Evolutionary conservation across 306 rosid species (phyloP).

Genomic region (Sindora glabra): DNA sequence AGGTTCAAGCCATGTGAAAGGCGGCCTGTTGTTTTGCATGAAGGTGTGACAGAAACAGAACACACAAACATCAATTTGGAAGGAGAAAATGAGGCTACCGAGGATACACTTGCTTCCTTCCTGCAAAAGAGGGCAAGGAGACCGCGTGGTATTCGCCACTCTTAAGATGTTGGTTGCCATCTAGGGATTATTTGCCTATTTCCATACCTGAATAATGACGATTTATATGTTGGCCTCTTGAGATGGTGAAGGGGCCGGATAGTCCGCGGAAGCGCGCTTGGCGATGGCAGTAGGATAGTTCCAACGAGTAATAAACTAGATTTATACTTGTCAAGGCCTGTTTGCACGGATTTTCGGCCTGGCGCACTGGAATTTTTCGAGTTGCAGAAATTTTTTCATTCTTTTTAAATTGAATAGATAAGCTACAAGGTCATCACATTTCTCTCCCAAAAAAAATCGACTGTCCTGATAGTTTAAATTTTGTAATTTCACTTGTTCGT

Average conservation of each 20-base stretch:
- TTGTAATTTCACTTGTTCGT: too few species aligned
- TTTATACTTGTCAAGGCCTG: slow-evolving; percentile 25
- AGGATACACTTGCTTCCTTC: slow-evolving; percentile 11
- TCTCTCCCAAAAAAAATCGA: too few species aligned
- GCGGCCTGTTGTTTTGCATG: slow-evolving; percentile 4
- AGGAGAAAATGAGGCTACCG: slow-evolving; percentile 3
- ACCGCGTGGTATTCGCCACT: neutral
- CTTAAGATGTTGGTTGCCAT: neutral
- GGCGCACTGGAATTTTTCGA: too few species aligned
- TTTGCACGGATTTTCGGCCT: slow-evolving; percentile 24
- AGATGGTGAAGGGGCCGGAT: too few species aligned
- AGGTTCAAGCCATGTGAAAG: slow-evolving; percentile 9
- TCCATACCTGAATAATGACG: neutral
- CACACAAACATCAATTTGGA: slow-evolving; percentile 4
- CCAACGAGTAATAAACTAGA: too few species aligned
- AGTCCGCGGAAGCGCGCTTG: too few species aligned
- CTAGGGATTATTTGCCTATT: neutral
- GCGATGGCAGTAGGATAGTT: too few species aligned
- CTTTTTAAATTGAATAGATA: too few species aligned
- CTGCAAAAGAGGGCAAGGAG: slow-evolving; percentile 16
- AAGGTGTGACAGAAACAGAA: slow-evolving; percentile 12
- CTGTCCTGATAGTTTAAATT: too few species aligned
- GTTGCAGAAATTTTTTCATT: too few species aligned
- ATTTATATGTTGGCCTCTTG: neutral
- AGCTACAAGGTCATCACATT: too few species aligned